phyloP scores from a whole-genome alignment of 202 grass and related monocot species.

The Dendrocalamus latiflorus region DNA sequence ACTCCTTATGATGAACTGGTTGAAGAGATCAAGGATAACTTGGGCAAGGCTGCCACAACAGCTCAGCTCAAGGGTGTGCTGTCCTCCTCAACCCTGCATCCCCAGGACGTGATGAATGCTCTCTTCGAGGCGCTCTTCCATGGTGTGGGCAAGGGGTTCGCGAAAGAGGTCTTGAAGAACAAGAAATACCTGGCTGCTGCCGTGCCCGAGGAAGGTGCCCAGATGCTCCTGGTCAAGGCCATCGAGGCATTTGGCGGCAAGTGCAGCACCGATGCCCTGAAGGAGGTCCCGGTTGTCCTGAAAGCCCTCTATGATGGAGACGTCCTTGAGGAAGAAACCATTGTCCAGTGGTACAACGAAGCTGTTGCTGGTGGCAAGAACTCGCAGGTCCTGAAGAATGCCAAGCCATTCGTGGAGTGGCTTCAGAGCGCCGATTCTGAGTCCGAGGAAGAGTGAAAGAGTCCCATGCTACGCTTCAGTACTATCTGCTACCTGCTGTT shows the following conservation, averaged over 20 bases:
- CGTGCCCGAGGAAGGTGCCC: constrained; percentile 36
- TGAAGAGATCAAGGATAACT: constrained; percentile 47
- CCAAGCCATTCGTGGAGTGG: constrained; percentile 66
- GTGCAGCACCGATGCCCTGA: constrained; percentile 48
- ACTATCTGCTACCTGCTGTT: background rate
- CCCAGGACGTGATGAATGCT: constrained; percentile 56
- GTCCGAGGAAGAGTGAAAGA: constrained; percentile 46
- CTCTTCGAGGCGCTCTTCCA: constrained; percentile 57
- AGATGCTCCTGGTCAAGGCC: constrained; percentile 38
- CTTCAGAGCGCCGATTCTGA: constrained; percentile 61
- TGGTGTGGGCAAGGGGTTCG: constrained; percentile 54
- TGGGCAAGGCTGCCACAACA: constrained; percentile 36
- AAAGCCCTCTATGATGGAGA: constrained; percentile 65
- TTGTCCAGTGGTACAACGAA: constrained; percentile 47
- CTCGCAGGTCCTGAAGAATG: constrained; percentile 39
- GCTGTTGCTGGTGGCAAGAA: constrained; percentile 36
- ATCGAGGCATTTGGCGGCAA: constrained; percentile 42
- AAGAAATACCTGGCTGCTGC: constrained; percentile 47
- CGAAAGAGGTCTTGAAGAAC: constrained; percentile 50
- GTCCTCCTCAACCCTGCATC: constrained; percentile 2
- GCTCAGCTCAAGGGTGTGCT: constrained; percentile 42
- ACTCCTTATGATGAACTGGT: constrained; percentile 27
- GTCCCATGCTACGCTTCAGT: background rate
- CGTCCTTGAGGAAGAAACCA: constrained; percentile 57
- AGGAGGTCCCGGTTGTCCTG: constrained; percentile 50